These are phyloP conservation scores for Nemania bipapillata DNA, from an alignment of 2,329 filamentous ascomycete genomes.

Conservation along the genomic window DNA sequence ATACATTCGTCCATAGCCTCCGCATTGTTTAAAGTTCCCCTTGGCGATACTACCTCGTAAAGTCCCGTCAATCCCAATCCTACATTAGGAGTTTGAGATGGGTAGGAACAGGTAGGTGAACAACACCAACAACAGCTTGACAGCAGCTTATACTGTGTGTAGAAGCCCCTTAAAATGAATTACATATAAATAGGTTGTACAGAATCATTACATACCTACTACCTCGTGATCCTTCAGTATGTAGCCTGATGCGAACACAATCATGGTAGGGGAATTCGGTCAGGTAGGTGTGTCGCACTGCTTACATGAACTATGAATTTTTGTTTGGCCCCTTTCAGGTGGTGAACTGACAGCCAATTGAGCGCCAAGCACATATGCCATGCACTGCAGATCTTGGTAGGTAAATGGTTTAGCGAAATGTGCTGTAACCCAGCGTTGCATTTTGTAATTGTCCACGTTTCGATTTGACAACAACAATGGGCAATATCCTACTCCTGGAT, in stretches of 20 bases:
- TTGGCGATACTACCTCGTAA: neutral
- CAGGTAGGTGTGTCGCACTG: neutral
- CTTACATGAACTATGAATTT: neutral
- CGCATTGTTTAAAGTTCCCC: neutral
- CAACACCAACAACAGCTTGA: too few species aligned
- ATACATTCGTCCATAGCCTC: neutral
- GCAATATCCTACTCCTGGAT: too few species aligned
- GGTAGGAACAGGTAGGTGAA: too few species aligned
- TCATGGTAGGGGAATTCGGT: neutral
- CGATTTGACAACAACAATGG: too few species aligned
- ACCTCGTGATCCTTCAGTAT: neutral
- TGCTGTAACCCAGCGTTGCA: neutral
- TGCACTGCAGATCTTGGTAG: conserved; percentile 22
- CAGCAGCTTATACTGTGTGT: too few species aligned
- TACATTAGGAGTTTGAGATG: neutral
- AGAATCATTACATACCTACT: too few species aligned
- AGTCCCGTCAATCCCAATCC: neutral
- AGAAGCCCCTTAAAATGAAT: too few species aligned
- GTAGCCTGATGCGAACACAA: neutral
- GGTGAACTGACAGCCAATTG: too few species aligned
- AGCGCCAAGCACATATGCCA: neutral
- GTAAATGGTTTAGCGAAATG: conserved; percentile 9
- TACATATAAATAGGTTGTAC: too few species aligned
- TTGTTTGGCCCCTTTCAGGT: too few species aligned
- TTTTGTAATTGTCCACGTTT: too few species aligned